phyloP scores from a whole-genome alignment of 345 rosid species.

The Salix arbutifolia region DNA sequence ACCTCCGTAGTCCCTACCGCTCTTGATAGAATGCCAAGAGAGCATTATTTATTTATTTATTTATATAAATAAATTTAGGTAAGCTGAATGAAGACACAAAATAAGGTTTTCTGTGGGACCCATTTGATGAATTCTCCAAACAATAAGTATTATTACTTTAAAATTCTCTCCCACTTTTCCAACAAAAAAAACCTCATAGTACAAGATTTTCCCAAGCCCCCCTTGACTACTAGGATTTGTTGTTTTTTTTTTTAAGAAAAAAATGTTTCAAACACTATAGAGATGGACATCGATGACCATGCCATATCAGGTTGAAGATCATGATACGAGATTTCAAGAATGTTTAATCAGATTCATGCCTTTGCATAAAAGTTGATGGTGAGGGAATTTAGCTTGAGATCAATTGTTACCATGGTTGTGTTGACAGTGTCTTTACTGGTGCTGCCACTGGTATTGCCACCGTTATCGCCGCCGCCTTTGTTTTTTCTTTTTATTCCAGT shows the following conservation, averaged over 20 bases:
- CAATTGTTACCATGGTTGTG: slow-evolving; percentile 6
- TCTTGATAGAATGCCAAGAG: not conserved
- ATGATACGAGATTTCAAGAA: not conserved
- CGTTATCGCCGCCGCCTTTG: slow-evolving; percentile 20
- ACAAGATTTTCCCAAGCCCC: not conserved
- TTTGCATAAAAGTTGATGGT: not conserved
- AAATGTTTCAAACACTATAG: not conserved
- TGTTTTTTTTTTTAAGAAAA: not conserved
- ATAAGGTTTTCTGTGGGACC: not conserved
- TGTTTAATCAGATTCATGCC: not conserved
- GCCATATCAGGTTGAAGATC: not conserved
- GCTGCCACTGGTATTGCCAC: slow-evolving; percentile 21
- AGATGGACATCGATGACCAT: not conserved
- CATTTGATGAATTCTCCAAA: not conserved
- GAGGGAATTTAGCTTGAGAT: not conserved
- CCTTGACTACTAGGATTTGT: not conserved
- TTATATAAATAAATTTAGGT: not conserved
- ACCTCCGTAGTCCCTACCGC: not conserved
- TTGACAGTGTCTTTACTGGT: slow-evolving; percentile 4
- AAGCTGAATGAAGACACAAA: slow-evolving; percentile 9
- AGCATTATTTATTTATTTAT: not conserved
- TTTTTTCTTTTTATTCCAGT: slow-evolving; percentile 20
- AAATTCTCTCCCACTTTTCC: not conserved
- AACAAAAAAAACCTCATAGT: not conserved
- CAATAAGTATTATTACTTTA: not conserved